Evolutionary conservation across 768 basidiomycete genomes (phyloP).

Genomic region (Leccinellum luteum): DNA sequence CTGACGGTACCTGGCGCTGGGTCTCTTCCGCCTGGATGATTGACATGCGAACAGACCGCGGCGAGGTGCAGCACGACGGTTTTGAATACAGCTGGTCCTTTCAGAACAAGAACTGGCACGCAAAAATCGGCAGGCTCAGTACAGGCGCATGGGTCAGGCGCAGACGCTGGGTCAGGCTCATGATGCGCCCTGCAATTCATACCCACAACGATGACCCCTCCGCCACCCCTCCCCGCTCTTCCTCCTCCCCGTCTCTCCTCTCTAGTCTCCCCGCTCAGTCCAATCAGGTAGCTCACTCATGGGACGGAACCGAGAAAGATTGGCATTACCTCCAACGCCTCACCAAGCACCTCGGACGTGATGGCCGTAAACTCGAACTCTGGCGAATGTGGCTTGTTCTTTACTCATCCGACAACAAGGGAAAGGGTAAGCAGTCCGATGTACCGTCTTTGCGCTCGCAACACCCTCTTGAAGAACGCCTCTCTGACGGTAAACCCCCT

Average conservation of each 20-base stretch:
- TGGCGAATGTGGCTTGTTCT: conserved; percentile 71
- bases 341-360: conserved; percentile 53
- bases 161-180: conserved; percentile 79
- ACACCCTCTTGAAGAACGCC: conserved; percentile 4
- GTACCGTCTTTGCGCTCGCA: conserved; percentile 9
- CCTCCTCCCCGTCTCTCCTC: conserved; percentile 11
- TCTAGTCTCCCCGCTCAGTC: conserved; percentile 17
- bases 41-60: conserved; percentile 77
- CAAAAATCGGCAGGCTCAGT: conserved; percentile 56
- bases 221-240: neutral
- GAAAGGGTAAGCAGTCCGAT: conserved; percentile 46
- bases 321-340: conserved; percentile 57
- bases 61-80: conserved; percentile 77
- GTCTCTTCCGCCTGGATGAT: conserved; percentile 82
- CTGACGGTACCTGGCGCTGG: conserved; percentile 82
- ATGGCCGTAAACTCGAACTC: conserved; percentile 73
- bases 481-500: conserved; percentile 18
- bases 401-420: conserved; percentile 28
- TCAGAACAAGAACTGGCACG: conserved; percentile 61
- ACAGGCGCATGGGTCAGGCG: conserved; percentile 74
- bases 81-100: conserved; percentile 87
- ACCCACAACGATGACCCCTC: conserved; percentile 1
- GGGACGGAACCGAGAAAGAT: conserved; percentile 56
- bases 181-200: conserved; percentile 62
- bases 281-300: conserved; percentile 40